Conservation (phyloP, 139 green algal species). For the Medakamo hakoo region DNA sequence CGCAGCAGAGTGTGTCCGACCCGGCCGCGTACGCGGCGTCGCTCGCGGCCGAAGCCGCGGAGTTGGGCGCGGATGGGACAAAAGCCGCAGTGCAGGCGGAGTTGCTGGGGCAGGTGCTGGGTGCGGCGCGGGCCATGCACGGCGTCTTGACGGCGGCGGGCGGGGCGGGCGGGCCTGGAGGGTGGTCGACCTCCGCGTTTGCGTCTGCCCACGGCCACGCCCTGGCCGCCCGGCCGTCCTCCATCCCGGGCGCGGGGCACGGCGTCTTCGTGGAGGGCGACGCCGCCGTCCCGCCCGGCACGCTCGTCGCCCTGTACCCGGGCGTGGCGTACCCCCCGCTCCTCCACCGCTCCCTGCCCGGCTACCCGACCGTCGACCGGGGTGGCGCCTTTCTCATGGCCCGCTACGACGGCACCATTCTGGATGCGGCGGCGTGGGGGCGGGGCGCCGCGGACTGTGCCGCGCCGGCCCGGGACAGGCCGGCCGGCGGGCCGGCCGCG, state of each 20-base stretch:
- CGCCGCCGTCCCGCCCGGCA: conserved; percentile 7
- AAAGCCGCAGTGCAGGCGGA: too few relatives aligned
- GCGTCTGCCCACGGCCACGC: neutral
- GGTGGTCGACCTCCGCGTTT: neutral
- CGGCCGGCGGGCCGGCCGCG: too few relatives aligned
- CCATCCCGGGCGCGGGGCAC: neutral
- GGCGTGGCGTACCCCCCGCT: conserved; percentile 31
- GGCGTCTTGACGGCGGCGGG: neutral
- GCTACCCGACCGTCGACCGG: conserved; percentile 40
- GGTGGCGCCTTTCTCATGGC: conserved; percentile 33
- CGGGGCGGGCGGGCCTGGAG: conserved; percentile 16
- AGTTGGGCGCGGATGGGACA: conserved; percentile 2
- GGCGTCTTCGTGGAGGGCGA: neutral
- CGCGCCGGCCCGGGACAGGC: neutral
- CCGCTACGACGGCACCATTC: conserved; percentile 39
- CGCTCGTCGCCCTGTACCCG: conserved; percentile 46
- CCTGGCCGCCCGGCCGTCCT: conserved; percentile 9
- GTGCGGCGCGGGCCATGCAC: too few relatives aligned
- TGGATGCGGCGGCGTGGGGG: conserved; percentile 44
- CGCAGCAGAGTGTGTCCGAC: neutral
- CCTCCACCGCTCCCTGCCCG: conserved; percentile 29
- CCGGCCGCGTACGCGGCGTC: neutral
- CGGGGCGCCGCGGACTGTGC: conserved; percentile 1
- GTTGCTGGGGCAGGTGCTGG: too few relatives aligned
- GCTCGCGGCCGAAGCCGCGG: conserved; percentile 3